Percentiles rank a stretch among this genome's conserved stretches.
Evolutionary conservation across 208 protist genomes (phyloP).

Genomic region (Leishmania aethiopica): DNA sequence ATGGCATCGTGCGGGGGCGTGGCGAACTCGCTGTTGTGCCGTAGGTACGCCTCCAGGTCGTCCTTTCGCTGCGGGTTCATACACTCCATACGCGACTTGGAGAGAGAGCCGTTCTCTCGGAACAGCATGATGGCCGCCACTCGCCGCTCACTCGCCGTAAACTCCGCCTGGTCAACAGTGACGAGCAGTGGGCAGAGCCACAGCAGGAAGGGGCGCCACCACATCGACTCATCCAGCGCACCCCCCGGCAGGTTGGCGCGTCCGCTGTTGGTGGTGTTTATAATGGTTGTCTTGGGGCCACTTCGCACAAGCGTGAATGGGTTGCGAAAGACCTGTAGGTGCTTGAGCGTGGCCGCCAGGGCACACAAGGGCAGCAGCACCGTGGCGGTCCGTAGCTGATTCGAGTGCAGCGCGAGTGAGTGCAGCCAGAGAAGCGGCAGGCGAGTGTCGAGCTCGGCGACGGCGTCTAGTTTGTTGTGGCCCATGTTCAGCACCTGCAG

Average conservation of each 20-base stretch:
- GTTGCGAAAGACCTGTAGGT: constrained; percentile 61
- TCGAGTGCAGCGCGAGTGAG: constrained; percentile 55
- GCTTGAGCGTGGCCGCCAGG: constrained; percentile 60
- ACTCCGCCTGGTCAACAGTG: constrained; percentile 49
- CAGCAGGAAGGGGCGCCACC: constrained; percentile 73
- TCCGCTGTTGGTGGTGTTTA: neutral
- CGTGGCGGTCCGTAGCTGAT: constrained; percentile 39
- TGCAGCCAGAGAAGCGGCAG: constrained; percentile 63
- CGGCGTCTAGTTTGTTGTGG: constrained; percentile 71
- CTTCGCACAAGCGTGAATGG: constrained; percentile 38
- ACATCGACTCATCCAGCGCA: constrained; percentile 24
- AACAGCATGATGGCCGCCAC: constrained; percentile 55
- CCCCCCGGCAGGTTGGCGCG: neutral
- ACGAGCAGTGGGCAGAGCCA: constrained; percentile 66
- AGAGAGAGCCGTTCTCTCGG: constrained; percentile 51
- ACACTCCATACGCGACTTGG: constrained; percentile 44
- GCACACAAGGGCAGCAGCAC: constrained; percentile 61
- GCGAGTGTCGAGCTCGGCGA: constrained; percentile 57
- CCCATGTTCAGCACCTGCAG: constrained; percentile 69
- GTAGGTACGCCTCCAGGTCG: constrained; percentile 68
- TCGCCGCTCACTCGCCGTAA: constrained; percentile 51
- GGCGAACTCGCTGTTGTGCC: constrained; percentile 27
- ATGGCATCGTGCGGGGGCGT: constrained; percentile 25
- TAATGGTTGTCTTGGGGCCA: neutral
- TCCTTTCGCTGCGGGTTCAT: constrained; percentile 62